These are phyloP conservation scores for Copromyces sp. DNA, from an alignment of 495 filamentous ascomycete genomes.

Conservation along the genomic window DNA sequence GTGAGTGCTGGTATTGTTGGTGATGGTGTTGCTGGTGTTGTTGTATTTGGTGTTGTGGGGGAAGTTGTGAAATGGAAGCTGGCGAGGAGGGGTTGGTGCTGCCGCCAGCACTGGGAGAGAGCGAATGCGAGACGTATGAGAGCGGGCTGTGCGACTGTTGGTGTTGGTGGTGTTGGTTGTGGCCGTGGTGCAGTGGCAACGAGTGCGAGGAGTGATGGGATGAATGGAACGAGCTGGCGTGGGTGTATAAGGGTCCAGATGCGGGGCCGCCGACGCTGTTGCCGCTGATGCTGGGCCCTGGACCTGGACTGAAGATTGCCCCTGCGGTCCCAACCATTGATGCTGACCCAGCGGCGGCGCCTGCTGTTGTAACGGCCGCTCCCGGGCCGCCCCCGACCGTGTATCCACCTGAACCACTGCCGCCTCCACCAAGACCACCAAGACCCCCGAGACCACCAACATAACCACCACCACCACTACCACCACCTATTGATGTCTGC, in stretches of 20 bases:
- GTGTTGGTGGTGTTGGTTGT: slow-evolving; percentile 9
- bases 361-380: neutral
- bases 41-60: neutral
- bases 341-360: neutral
- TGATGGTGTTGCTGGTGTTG: neutral
- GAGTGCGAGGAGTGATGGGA: slow-evolving; percentile 1
- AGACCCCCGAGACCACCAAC: neutral
- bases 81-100: neutral
- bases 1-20: slow-evolving; percentile 13
- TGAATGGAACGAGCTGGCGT: slow-evolving; percentile 5
- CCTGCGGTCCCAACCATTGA: slow-evolving; percentile 6
- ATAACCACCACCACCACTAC: slow-evolving; percentile 3
- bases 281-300: slow-evolving; percentile 17
- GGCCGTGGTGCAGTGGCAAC: neutral
- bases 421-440: neutral
- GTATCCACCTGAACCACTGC: slow-evolving; percentile 12
- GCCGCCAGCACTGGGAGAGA: neutral
- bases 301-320: slow-evolving; percentile 19
- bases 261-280: slow-evolving; percentile 23
- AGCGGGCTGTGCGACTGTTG: slow-evolving; percentile 2
- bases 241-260: slow-evolving; percentile 18
- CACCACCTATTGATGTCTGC: slow-evolving; percentile 25
- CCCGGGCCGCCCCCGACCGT: slow-evolving; percentile 8
- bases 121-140: neutral
- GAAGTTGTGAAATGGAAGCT: slow-evolving; percentile 8